phyloP scores from a whole-genome alignment of 2,329 filamentous ascomycete genomes.

The Pyricularia sp. region DNA sequence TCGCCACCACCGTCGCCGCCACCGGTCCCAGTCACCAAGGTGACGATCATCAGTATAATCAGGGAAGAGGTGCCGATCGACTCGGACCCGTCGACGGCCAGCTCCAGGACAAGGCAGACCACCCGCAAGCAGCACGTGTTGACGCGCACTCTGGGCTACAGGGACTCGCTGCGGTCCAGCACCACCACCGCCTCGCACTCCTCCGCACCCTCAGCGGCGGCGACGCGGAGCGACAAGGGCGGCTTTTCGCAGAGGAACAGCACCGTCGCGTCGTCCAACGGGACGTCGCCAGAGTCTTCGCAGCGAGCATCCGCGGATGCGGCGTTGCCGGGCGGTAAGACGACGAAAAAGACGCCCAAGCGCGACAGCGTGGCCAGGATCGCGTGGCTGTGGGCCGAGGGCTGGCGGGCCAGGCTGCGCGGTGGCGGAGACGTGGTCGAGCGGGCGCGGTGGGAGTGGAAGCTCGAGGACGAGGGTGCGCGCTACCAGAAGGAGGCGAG shows the following conservation, averaged over 20 bases:
- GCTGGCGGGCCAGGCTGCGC: constrained; percentile 24
- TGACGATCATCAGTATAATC: neutral
- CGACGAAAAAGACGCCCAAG: neutral
- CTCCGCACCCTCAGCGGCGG: too few species aligned
- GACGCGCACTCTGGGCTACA: neutral
- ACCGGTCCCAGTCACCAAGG: neutral
- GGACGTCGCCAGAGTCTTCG: neutral
- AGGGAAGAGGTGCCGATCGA: constrained; percentile 2
- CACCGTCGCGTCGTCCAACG: neutral
- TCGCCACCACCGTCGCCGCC: neutral
- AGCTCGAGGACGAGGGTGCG: neutral
- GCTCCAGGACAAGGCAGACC: neutral
- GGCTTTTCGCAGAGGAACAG: neutral
- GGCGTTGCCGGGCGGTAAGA: too few species aligned
- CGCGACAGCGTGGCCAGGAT: constrained; percentile 19
- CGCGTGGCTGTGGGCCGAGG: constrained; percentile 27
- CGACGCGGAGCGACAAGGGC: neutral
- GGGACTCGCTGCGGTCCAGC: constrained; percentile 1
- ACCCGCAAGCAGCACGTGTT: neutral
- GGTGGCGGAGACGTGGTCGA: constrained; percentile 23
- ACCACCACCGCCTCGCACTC: neutral
- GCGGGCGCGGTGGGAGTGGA: constrained; percentile 21
- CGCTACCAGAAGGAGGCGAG: neutral
- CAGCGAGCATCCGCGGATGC: neutral
- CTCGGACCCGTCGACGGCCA: neutral